Percentiles rank a stretch among this genome's conserved stretches.
Conservation (phyloP, 2,329 filamentous ascomycete genomes). For the Cladosporium velox region DNA sequence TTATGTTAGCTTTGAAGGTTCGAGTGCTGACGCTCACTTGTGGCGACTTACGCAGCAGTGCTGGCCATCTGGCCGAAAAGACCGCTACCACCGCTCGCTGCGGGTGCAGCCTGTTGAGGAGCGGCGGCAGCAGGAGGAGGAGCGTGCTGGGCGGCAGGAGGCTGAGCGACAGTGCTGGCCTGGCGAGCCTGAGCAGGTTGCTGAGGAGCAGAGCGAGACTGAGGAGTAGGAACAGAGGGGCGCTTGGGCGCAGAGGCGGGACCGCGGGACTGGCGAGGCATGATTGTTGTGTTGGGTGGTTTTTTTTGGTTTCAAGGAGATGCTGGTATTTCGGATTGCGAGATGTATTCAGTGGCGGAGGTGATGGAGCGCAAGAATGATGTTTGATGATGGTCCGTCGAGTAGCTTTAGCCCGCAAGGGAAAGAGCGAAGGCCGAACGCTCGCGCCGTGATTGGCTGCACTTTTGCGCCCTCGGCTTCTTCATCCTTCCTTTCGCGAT, state of each 20-base stretch:
- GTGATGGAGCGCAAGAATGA: constrained; percentile 1
- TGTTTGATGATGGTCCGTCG: not conserved
- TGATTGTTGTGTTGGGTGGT: constrained; percentile 27
- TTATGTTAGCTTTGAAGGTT: constrained; percentile 31
- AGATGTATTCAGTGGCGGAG: constrained; percentile 5
- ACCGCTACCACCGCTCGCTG: constrained; percentile 67
- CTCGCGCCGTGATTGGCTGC: constrained; percentile 7
- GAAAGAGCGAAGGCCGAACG: not conserved
- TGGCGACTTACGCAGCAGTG: constrained; percentile 83
- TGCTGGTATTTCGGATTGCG: not conserved
- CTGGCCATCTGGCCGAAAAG: constrained; percentile 96
- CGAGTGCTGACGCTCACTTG: constrained; percentile 15
- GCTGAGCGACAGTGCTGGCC: constrained; percentile 34
- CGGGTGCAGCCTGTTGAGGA: constrained; percentile 36
- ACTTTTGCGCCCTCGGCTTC: constrained; percentile 3
- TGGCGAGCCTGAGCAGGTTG: constrained; percentile 60
- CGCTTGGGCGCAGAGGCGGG: constrained; percentile 48
- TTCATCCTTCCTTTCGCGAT: constrained; percentile 3
- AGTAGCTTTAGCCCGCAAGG: not conserved
- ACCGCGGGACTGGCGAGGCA: constrained; percentile 53
- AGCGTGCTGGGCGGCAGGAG: constrained; percentile 50
- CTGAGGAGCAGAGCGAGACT: constrained; percentile 60
- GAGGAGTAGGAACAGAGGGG: constrained; percentile 42
- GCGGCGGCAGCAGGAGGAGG: constrained; percentile 46
- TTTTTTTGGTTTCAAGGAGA: not conserved